Evolutionary conservation across 1,139 yeast species (phyloP).

Genomic region (Suhomyces bolitotheri): DNA sequence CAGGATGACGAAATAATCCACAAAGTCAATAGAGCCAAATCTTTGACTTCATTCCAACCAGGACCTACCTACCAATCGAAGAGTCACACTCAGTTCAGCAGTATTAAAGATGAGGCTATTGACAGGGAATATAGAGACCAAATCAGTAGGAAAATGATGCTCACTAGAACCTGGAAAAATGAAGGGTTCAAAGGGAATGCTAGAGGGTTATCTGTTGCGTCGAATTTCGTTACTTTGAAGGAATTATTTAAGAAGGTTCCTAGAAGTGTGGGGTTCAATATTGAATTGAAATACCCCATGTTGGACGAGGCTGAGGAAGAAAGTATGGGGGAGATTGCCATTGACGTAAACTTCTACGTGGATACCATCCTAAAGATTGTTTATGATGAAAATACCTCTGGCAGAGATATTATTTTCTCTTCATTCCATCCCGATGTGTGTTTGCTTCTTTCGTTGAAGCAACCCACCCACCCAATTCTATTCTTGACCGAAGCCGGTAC

Average conservation of each 20-base stretch:
- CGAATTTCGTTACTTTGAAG: conserved; percentile 84
- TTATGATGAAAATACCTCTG: conserved; percentile 70
- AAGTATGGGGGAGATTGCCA: conserved; percentile 81
- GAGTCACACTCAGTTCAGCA: conserved; percentile 14
- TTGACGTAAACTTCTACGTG: conserved; percentile 84
- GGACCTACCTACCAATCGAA: conserved; percentile 26
- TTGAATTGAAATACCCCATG: conserved; percentile 96
- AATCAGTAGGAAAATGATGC: conserved; percentile 69
- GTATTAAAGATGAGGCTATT: conserved; percentile 27
- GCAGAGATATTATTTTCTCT: conserved; percentile 86
- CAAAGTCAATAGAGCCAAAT: conserved; percentile 39
- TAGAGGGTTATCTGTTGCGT: conserved; percentile 87
- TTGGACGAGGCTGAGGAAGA: conserved; percentile 88
- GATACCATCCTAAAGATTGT: conserved; percentile 81
- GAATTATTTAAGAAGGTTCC: conserved; percentile 85
- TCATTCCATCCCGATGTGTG: conserved; percentile 96
- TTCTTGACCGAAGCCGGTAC: conserved; percentile 91
- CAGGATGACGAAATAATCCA: conserved; percentile 42
- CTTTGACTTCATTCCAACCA: conserved; percentile 42
- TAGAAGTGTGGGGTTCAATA: conserved; percentile 83
- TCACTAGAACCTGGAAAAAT: conserved; percentile 82
- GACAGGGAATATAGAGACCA: conserved; percentile 41
- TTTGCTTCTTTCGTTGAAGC: conserved; percentile 80
- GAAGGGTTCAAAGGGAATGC: conserved; percentile 90
- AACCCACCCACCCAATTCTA: conserved; percentile 88